These are phyloP conservation scores for Boletellus ananas DNA, from an alignment of 768 basidiomycete genomes.

Conservation along the genomic window DNA sequence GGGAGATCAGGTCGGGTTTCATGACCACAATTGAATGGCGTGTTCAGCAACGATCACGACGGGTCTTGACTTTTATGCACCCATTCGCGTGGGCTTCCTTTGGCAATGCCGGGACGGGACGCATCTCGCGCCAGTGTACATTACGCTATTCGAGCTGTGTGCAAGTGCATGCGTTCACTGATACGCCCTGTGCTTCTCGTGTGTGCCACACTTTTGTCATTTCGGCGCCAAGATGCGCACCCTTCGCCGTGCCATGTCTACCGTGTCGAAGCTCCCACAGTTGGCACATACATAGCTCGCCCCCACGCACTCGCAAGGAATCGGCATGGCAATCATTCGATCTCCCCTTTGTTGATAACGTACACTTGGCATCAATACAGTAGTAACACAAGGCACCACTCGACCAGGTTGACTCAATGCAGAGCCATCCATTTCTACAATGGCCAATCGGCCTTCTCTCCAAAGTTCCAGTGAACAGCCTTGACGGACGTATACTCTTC, in stretches of 20 bases:
- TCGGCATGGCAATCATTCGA: slow-evolving; percentile 11
- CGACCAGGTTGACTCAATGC: not conserved
- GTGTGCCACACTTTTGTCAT: slow-evolving; percentile 24
- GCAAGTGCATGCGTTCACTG: slow-evolving; percentile 6
- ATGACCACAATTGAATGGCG: slow-evolving; percentile 3
- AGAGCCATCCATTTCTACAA: slow-evolving; percentile 35
- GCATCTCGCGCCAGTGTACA: slow-evolving; percentile 2
- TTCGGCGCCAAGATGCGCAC: slow-evolving; percentile 12
- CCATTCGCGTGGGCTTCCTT: not conserved
- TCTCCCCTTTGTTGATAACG: slow-evolving; percentile 7
- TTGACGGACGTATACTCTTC: slow-evolving; percentile 82
- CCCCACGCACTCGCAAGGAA: slow-evolving; percentile 2
- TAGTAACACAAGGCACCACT: not conserved
- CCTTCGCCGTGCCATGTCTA: slow-evolving; percentile 1
- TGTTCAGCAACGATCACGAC: slow-evolving; percentile 11
- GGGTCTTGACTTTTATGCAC: slow-evolving; percentile 2
- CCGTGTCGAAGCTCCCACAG: slow-evolving; percentile 1
- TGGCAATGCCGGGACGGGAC: not conserved
- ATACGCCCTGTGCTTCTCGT: slow-evolving; percentile 15
- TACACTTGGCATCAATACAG: slow-evolving; percentile 13
- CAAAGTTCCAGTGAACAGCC: slow-evolving; percentile 86
- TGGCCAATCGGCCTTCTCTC: slow-evolving; percentile 77
- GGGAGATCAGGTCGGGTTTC: slow-evolving; percentile 4
- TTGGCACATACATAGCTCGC: not conserved
- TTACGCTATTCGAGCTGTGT: slow-evolving; percentile 4